These are phyloP conservation scores for Chaetomium fimeti DNA, from an alignment of 495 filamentous ascomycete genomes.

Conservation along the genomic window DNA sequence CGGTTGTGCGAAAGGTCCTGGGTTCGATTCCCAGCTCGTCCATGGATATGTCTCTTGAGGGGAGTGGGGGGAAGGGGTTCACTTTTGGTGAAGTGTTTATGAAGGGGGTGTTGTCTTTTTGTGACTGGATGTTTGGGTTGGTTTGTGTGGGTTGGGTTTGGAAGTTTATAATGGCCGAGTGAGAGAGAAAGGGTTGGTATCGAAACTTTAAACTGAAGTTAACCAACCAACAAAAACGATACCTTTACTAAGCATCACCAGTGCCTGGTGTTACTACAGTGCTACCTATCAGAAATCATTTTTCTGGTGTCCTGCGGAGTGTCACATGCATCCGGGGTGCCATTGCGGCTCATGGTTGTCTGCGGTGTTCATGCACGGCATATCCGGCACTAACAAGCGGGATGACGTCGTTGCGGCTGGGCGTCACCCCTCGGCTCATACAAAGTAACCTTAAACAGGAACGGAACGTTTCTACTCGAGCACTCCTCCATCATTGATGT, in stretches of 20 bases:
- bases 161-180: no score
- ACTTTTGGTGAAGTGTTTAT: not conserved
- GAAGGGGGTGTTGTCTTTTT: no score
- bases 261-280: no score
- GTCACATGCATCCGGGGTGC: not conserved
- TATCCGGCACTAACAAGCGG: constrained; percentile 1
- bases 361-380: not conserved
- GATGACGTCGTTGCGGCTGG: constrained; percentile 10
- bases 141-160: no score
- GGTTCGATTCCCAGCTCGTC: constrained; percentile 27
- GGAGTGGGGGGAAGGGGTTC: not conserved
- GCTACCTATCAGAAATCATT: no score
- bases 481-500: not conserved
- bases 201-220: no score
- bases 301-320: no score
- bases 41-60: not conserved
- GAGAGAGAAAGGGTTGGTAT: no score
- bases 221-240: no score
- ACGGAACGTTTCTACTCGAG: not conserved
- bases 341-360: not conserved
- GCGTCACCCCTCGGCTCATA: not conserved
- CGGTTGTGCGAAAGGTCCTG: constrained; percentile 23
- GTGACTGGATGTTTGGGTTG: not conserved
- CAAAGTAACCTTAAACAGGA: not conserved
- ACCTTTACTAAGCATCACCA: no score